Evolutionary conservation across 345 rosid species (phyloP).

Genomic region (Punica granatum): DNA sequence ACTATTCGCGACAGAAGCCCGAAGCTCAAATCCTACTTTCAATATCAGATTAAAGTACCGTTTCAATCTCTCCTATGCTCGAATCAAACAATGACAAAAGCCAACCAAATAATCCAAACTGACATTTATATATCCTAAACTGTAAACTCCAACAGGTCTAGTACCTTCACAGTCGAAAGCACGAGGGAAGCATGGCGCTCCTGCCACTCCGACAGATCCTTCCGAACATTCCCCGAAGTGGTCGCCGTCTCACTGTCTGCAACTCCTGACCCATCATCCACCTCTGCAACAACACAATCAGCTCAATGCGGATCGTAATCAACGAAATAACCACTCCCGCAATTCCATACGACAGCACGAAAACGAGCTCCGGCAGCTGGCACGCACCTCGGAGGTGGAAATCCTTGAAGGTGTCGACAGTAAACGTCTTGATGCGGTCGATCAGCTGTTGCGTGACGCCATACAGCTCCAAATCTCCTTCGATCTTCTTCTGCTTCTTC

Average conservation of each 20-base stretch:
- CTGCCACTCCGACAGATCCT: slow-evolving; percentile 82
- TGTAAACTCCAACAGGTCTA: background rate
- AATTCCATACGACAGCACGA: background rate
- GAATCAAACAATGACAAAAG: background rate
- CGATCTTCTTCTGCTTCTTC: slow-evolving; percentile 5
- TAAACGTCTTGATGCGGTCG: slow-evolving; percentile 52
- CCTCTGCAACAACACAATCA: slow-evolving; percentile 14
- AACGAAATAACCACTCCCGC: background rate
- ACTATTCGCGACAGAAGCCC: background rate
- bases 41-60: background rate
- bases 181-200: slow-evolving; percentile 61
- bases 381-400: slow-evolving; percentile 50
- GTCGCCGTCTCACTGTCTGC: slow-evolving; percentile 22
- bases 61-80: background rate
- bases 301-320: background rate
- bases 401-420: slow-evolving; percentile 67
- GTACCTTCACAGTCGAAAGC: slow-evolving; percentile 58
- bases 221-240: slow-evolving; percentile 31
- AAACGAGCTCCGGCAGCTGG: background rate
- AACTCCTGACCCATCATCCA: slow-evolving; percentile 35
- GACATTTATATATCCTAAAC: background rate
- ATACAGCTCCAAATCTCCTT: slow-evolving; percentile 27
- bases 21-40: background rate
- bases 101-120: background rate
- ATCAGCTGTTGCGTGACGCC: slow-evolving; percentile 64